Evolutionary conservation across 2,329 filamentous ascomycete genomes (phyloP), one percentile per base, ranked within the genome.

Genomic region (Dothiorella sarmentorum): DNA sequence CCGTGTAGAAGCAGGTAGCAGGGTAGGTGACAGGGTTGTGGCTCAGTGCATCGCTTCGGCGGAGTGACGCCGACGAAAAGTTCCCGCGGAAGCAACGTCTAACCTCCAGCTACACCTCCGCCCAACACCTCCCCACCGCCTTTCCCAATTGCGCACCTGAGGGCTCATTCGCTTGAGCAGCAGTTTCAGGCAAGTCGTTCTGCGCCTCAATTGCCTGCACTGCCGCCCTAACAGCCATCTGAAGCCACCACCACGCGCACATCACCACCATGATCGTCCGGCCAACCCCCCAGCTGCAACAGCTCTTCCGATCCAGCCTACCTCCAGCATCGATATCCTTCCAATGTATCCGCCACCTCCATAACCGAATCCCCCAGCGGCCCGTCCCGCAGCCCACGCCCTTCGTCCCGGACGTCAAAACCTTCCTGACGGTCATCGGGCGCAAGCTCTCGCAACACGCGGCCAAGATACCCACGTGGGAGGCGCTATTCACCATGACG

Each of bases 371-470:
- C 27, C 71, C 74, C 18, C 65, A 71, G 59, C 71, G 69, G 13
- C 70, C 70, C n/a, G 72, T 87, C 26, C 92, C 92, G 2, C 69
- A 80, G 22, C 88, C 91, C 0, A 96, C 88, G 35, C 90, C 91
- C 1, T 91, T 96, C 67, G 86, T 96, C 37, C 93, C 92, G 29
- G 87, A 97, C 71, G 85, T 91, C 38, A 72, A 82, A 66, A 94
- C 92, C 15, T 96, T 99, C 75, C 86, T 97, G 62, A 90, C 84
- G 33, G 81, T 97, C 61, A 97, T 97, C 75, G 94, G 94, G 66
- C 92, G 94, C 63, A 87, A 87, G 66, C 85, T 97, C 67, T 86
- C 83, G 68, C 85, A 88, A 69, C 90, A 97, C 78, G 84, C 88
- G 49, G 80, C 84, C 75, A 97, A 97, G 75, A 90, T 99, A 67